These are phyloP conservation scores for Phytopythium vexans DNA, from an alignment of 352 stramenopile species.

Conservation along the genomic window DNA sequence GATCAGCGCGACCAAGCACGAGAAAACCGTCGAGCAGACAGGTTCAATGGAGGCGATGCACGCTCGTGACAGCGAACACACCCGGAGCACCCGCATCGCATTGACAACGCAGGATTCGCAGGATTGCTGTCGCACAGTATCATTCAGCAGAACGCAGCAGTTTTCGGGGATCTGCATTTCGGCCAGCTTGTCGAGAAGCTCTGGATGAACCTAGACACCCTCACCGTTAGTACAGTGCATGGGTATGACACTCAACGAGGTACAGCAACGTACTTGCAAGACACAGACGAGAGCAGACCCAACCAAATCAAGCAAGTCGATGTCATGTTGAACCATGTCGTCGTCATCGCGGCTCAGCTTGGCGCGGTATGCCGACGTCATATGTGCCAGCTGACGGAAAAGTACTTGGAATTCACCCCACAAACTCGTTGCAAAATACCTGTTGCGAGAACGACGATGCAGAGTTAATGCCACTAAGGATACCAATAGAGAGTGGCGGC, in stretches of 20 bases:
- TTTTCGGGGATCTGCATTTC: constrained; percentile 61
- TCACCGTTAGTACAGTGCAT: neutral
- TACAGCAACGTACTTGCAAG: constrained; percentile 44
- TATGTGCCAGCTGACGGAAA: constrained; percentile 58
- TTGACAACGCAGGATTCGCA: constrained; percentile 63
- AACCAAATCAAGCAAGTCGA: constrained; percentile 66
- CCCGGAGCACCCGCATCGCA: constrained; percentile 61
- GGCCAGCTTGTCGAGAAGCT: constrained; percentile 47
- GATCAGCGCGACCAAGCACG: constrained; percentile 46
- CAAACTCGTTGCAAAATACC: constrained; percentile 74
- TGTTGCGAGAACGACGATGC: constrained; percentile 8
- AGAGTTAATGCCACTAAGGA: constrained; percentile 1
- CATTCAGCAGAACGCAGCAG: constrained; percentile 63
- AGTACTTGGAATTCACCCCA: constrained; percentile 80
- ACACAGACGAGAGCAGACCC: constrained; percentile 76
- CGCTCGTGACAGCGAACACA: constrained; percentile 51
- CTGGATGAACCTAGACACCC: constrained; percentile 51
- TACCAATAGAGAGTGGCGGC: neutral
- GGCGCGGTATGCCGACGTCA: constrained; percentile 57
- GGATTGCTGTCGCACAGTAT: constrained; percentile 55
- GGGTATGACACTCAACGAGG: neutral
- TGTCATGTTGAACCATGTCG: constrained; percentile 57
- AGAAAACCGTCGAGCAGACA: constrained; percentile 49
- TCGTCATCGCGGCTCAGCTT: constrained; percentile 68
- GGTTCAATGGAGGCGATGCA: constrained; percentile 61